Evolutionary conservation across 2,329 filamentous ascomycete genomes (phyloP), one percentile per base, ranked within the genome.

Genomic region (Boeremia exigua): DNA sequence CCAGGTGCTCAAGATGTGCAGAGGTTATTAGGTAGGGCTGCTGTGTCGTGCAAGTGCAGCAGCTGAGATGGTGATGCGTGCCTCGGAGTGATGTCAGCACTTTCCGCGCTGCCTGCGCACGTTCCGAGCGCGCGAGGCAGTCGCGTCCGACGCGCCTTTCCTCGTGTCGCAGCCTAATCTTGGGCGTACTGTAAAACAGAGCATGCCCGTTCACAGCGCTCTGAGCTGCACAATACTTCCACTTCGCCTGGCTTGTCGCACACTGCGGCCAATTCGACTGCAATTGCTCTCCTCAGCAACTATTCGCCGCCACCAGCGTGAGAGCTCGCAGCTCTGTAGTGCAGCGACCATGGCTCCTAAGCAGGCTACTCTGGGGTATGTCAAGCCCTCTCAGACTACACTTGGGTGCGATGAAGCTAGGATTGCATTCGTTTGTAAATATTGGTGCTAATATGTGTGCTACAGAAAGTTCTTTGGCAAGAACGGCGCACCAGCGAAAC

Each of bases 311-410:
- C 48, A 49, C 42, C 58, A 32, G 51, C 32, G 36, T 38, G 46
- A 49, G 43, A 39, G 28, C 25, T 38, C 28, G 30, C 52, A 36
- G 40, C 39, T 27, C 15, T 43, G 52, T 44, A 56, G 40, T 54
- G 38, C 58, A n/a, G 57, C 57, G 65, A 60, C 46, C 37, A 82
- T 82, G 80, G 65, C 79, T 45, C 79, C 79, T 17, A 92, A 91
- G 74, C 92, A 96, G 79, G 87, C 90, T 69, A 96, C 90, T 58
- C 79, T 96, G 75, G 91, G 91, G 92, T 96, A 95, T 79, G 92
- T 94, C 60, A 88, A 86, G 77, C 79, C 87, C 68, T 82, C 83
- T 62, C 90, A 94, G 81, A 86, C 83, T 72, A 91, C 88, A 66
- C 79, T 94, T 75, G 85, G 88, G 90, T 92, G 86, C 76, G 80